Conservation (phyloP, 169 alveolate genomes). For the Eimeria zaria region DNA sequence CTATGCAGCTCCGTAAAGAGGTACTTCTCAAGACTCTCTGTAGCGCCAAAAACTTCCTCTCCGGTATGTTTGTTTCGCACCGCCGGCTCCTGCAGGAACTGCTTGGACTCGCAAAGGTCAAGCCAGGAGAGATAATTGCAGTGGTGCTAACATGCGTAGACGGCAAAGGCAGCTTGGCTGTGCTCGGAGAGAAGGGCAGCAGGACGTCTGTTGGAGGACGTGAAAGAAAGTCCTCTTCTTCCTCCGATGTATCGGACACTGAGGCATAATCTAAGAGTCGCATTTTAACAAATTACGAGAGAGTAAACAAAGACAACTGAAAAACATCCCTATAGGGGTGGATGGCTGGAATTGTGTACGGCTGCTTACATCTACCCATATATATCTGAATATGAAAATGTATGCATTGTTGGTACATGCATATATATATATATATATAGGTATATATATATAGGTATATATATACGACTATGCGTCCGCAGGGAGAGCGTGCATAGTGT, state of each 20-base stretch:
- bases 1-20: background rate
- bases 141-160: background rate
- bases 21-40: background rate
- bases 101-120: background rate
- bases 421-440: background rate
- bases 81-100: background rate
- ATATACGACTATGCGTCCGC: background rate
- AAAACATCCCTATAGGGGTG: background rate
- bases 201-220: background rate
- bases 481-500: background rate
- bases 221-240: background rate
- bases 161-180: background rate
- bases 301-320: background rate
- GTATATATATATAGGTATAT: background rate
- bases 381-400: background rate
- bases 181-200: background rate
- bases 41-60: background rate
- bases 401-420: too few species aligned
- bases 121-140: background rate
- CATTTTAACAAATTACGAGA: background rate
- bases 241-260: background rate
- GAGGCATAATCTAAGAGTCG: background rate
- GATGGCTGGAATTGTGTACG: background rate
- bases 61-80: background rate
- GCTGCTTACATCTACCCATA: background rate